Conservation (phyloP, 2,329 filamentous ascomycete species). For the Peltaster fructicola region DNA sequence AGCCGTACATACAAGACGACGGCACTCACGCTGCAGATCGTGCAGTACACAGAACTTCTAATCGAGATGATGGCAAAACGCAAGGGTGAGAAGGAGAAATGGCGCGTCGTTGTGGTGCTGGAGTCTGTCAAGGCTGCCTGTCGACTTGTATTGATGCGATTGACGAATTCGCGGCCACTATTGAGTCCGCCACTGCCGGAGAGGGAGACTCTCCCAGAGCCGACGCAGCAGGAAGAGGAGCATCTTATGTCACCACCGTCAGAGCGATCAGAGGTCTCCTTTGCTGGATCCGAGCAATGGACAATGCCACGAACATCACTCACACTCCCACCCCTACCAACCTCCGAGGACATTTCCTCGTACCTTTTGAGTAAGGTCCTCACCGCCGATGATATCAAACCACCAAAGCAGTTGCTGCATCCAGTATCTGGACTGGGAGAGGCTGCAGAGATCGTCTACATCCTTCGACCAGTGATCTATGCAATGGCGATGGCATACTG, state of each 20-base stretch:
- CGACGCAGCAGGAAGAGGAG: constrained; percentile 15
- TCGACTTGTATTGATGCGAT: constrained; percentile 57
- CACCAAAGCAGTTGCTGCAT: constrained; percentile 72
- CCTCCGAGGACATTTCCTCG: constrained; percentile 61
- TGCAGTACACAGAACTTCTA: constrained; percentile 88
- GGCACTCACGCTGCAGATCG: constrained; percentile 68
- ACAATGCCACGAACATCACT: constrained; percentile 88
- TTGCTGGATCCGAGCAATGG: constrained; percentile 40
- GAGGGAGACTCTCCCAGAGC: constrained; percentile 49
- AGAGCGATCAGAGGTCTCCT: constrained; percentile 19
- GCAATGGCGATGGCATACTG: constrained; percentile 63
- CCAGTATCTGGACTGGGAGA: constrained; percentile 56
- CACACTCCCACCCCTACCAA: constrained; percentile 66
- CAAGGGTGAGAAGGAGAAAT: constrained; percentile 60
- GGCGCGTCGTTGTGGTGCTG: constrained; percentile 71
- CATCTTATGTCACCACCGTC: constrained; percentile 28
- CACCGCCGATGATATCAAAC: constrained; percentile 91
- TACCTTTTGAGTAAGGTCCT: constrained; percentile 83
- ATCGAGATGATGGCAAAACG: constrained; percentile 95
- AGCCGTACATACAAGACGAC: constrained; percentile 61
- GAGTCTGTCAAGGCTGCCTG: constrained; percentile 79
- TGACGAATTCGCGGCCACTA: constrained; percentile 68
- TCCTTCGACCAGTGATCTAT: constrained; percentile 74
- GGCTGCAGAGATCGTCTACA: constrained; percentile 78
- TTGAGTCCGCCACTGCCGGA: constrained; percentile 74